Conservation (phyloP, 177 flowering plant genomes). For the Tripterygium wilfordii region DNA sequence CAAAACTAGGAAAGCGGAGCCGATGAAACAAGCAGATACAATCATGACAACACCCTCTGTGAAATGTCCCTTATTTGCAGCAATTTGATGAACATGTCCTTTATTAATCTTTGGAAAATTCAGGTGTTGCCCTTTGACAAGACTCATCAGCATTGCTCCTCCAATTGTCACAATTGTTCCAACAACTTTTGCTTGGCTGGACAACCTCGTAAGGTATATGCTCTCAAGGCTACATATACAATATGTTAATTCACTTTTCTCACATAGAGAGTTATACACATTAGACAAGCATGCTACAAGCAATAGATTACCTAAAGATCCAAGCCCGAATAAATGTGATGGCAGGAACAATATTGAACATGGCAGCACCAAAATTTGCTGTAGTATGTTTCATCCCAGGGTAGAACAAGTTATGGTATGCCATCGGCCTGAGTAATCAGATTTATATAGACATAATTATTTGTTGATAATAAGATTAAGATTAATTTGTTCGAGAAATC, state of each 20-base stretch:
- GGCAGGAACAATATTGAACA: constrained; percentile 76
- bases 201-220: constrained; percentile 1
- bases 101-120: constrained; percentile 5
- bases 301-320: constrained; percentile 39
- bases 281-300: background rate
- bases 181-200: constrained; percentile 10
- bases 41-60: constrained; percentile 16
- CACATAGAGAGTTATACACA: background rate
- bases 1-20: constrained; percentile 13
- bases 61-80: constrained; percentile 2
- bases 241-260: no score
- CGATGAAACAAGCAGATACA: constrained; percentile 16
- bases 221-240: constrained; percentile 20
- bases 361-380: constrained; percentile 63
- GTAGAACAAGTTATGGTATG: constrained; percentile 69
- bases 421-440: constrained; percentile 41
- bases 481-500: background rate
- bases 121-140: constrained; percentile 7
- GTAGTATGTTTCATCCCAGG: constrained; percentile 58
- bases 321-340: constrained; percentile 10
- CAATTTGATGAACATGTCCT: background rate
- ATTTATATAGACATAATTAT: background rate
- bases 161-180: no score
- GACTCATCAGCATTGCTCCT: constrained; percentile 19
- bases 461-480: background rate